Evolutionary conservation across 208 protist species (phyloP).

Genomic region (Wallacemonas sp.): DNA sequence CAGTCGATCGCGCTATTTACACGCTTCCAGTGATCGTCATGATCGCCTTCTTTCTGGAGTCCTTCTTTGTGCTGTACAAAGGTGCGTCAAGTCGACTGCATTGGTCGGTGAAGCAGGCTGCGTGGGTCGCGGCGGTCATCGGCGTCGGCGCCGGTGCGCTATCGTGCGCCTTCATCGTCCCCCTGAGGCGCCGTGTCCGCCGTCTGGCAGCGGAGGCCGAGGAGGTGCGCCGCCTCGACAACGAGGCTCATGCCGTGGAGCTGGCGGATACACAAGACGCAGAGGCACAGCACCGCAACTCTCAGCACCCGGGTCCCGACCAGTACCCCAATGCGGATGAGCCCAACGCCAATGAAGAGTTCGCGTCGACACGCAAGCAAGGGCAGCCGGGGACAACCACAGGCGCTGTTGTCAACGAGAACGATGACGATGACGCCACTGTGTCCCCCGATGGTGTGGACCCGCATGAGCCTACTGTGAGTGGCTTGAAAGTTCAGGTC

Average conservation of each 20-base stretch:
- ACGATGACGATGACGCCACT: slow-evolving; percentile 18
- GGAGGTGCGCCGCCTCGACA: slow-evolving; percentile 15
- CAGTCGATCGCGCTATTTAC: slow-evolving; percentile 45
- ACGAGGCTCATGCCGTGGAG: slow-evolving; percentile 6
- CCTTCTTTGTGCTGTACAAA: slow-evolving; percentile 81
- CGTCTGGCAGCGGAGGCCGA: slow-evolving; percentile 23
- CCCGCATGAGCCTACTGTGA: slow-evolving; percentile 12
- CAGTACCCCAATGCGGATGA: neutral
- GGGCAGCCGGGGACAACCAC: slow-evolving; percentile 16
- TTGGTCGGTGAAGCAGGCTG: slow-evolving; percentile 42
- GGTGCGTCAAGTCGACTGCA: slow-evolving; percentile 55
- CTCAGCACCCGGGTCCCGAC: neutral
- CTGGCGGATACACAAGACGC: slow-evolving; percentile 16
- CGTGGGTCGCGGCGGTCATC: slow-evolving; percentile 59
- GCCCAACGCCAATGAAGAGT: neutral
- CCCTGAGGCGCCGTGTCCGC: slow-evolving; percentile 46
- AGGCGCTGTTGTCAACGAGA: slow-evolving; percentile 26
- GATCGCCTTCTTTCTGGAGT: slow-evolving; percentile 77
- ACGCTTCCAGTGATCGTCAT: slow-evolving; percentile 59
- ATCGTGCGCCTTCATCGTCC: slow-evolving; percentile 48
- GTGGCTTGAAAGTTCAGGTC: slow-evolving; percentile 45
- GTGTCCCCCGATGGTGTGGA: neutral
- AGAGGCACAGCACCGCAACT: neutral
- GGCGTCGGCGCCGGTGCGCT: slow-evolving; percentile 38
- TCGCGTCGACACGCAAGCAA: neutral